phyloP scores from a whole-genome alignment of 176 grass and related monocot species.

The Avena eriantha region DNA sequence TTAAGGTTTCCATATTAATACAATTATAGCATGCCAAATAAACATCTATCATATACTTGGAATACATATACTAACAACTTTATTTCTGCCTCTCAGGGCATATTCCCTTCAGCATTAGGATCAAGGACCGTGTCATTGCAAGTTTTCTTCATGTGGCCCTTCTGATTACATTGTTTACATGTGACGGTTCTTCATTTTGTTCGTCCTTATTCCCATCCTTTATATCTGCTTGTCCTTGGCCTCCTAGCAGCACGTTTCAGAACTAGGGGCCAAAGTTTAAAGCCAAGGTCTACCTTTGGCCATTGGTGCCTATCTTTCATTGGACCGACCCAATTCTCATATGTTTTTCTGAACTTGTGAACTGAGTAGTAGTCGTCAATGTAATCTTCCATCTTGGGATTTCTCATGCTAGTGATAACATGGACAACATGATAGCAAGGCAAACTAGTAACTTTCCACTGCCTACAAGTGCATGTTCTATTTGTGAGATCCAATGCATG shows the following conservation, averaged over 20 bases:
- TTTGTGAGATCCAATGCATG: neutral
- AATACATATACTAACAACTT: too few species aligned
- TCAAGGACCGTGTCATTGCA: neutral
- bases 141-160: neutral
- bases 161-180: neutral
- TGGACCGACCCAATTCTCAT: neutral
- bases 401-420: neutral
- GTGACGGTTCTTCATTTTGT: neutral
- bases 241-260: neutral
- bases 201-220: neutral
- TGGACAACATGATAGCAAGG: slow-evolving; percentile 8
- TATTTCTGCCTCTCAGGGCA: too few species aligned
- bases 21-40: too few species aligned
- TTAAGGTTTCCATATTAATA: too few species aligned
- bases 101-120: too few species aligned
- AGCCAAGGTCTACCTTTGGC: neutral
- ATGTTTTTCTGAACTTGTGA: neutral
- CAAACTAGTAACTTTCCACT: neutral
- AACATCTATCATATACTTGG: too few species aligned
- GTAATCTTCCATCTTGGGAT: neutral
- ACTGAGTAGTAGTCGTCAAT: neutral
- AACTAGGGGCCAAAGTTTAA: slow-evolving; percentile 12
- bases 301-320: neutral
- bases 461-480: neutral
- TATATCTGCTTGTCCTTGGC: neutral